A percentile compares a stretch with the other conserved stretches of the same genome.
phyloP scores from a whole-genome alignment of 495 filamentous ascomycete species.

The Aeminium ludgeri region DNA sequence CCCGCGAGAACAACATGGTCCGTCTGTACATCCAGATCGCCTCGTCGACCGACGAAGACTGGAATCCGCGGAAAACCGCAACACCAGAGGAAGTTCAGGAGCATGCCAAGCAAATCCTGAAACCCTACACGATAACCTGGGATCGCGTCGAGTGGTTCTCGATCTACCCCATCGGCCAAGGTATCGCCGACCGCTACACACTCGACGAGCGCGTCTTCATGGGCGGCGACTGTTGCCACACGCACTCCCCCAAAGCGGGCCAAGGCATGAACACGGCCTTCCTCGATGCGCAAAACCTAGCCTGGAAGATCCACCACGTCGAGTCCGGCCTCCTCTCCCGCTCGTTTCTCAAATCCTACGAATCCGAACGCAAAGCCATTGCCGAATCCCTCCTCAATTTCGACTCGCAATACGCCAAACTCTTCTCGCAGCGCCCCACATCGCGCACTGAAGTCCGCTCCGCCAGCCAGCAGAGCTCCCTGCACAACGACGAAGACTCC shows the following conservation, averaged over 20 bases:
- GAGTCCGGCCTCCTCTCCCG: conserved; percentile 34
- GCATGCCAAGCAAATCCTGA: conserved; percentile 43
- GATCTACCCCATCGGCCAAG: conserved; percentile 52
- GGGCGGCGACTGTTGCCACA: conserved; percentile 46
- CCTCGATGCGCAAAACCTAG: conserved; percentile 46
- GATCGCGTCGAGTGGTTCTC: conserved; percentile 42
- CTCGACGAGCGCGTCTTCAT: conserved; percentile 46
- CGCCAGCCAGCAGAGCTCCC: conserved; percentile 25
- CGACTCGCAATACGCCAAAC: conserved; percentile 33
- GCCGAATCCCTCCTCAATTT: conserved; percentile 61
- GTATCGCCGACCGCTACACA: conserved; percentile 48
- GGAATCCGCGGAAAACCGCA: conserved; percentile 31
- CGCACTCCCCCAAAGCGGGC: conserved; percentile 53
- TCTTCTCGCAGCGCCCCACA: conserved; percentile 36
- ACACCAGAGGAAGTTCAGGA: conserved; percentile 43
- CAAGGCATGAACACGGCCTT: conserved; percentile 59
- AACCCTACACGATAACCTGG: conserved; percentile 42
- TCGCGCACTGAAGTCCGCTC: conserved; percentile 39
- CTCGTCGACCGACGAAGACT: conserved; percentile 44
- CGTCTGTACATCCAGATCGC: conserved; percentile 31
- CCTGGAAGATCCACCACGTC: conserved; percentile 55
- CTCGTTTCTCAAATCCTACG: conserved; percentile 50
- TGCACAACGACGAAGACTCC: conserved; percentile 30
- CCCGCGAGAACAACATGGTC: conserved; percentile 30
- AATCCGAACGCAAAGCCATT: conserved; percentile 47